These are phyloP conservation scores for Corchorus olitorius DNA, from an alignment of 345 rosid genomes.

Conservation along the genomic window DNA sequence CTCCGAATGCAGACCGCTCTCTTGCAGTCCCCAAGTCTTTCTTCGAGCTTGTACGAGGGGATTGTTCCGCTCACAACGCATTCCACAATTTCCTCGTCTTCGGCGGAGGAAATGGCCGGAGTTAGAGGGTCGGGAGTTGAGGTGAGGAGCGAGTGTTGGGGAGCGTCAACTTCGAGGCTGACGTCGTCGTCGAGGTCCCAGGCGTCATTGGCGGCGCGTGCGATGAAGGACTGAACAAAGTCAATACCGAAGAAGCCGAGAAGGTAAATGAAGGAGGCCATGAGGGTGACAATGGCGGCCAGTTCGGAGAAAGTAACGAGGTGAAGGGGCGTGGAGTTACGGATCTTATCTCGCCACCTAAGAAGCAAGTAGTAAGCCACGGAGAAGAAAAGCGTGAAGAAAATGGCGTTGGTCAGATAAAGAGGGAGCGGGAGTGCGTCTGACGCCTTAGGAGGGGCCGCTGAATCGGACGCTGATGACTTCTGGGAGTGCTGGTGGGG, in stretches of 20 bases:
- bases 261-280: slow-evolving; percentile 33
- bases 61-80: slow-evolving; percentile 51
- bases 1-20: slow-evolving; percentile 75
- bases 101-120: slow-evolving; percentile 40
- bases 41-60: slow-evolving; percentile 74
- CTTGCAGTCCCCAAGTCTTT: slow-evolving; percentile 77
- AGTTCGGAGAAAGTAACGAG: slow-evolving; percentile 39
- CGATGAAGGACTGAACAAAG: slow-evolving; percentile 41
- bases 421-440: slow-evolving; percentile 45
- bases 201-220: slow-evolving; percentile 33
- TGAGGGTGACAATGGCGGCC: slow-evolving; percentile 35
- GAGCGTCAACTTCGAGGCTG: background rate
- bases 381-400: slow-evolving; percentile 48
- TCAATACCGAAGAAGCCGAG: slow-evolving; percentile 43
- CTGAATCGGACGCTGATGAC: background rate
- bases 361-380: slow-evolving; percentile 40
- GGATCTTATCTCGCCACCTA: slow-evolving; percentile 37
- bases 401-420: slow-evolving; percentile 39
- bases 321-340: slow-evolving; percentile 39
- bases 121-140: slow-evolving; percentile 37
- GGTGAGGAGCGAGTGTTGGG: slow-evolving; percentile 18
- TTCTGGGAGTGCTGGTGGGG: background rate
- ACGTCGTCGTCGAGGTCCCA: slow-evolving; percentile 32
- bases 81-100: slow-evolving; percentile 40
- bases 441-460: slow-evolving; percentile 28